These are phyloP conservation scores for Pichia membranifaciens DNA, from an alignment of 805 yeast species.

Conservation along the genomic window DNA sequence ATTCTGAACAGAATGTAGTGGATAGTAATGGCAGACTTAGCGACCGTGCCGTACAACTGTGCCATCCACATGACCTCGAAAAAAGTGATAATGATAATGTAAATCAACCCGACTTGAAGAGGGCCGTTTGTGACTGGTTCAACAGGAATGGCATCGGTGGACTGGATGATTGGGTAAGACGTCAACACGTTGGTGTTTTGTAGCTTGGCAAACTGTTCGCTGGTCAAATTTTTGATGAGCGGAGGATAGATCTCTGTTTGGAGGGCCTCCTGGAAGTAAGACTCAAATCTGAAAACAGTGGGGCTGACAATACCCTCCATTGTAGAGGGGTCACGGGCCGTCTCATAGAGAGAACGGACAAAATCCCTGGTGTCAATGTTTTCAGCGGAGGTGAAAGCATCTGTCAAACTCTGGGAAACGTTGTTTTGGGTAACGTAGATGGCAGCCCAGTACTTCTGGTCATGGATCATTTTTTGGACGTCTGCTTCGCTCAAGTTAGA, in stretches of 20 bases:
- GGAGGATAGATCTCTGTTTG: constrained; percentile 20
- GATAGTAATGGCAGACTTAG: constrained; percentile 35
- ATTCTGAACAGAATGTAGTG: constrained; percentile 51
- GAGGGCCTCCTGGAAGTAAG: constrained; percentile 20
- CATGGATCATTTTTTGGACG: constrained; percentile 40
- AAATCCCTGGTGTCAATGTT: constrained; percentile 24
- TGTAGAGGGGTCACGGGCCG: constrained; percentile 56
- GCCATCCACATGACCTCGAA: constrained; percentile 61
- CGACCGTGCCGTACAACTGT: constrained; percentile 46
- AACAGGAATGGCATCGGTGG: constrained; percentile 12
- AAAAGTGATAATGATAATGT: constrained; percentile 63
- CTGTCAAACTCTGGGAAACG: constrained; percentile 35
- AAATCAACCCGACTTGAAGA: constrained; percentile 69
- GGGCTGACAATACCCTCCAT: constrained; percentile 43
- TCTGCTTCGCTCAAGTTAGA: constrained; percentile 31
- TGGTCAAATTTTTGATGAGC: constrained; percentile 26
- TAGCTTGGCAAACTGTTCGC: constrained; percentile 22
- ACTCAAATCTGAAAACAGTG: constrained; percentile 34
- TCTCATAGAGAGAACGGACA: constrained; percentile 40
- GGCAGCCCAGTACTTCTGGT: constrained; percentile 59
- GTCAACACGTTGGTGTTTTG: constrained; percentile 19
- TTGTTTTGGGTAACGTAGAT: constrained; percentile 43
- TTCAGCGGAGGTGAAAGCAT: constrained; percentile 36
- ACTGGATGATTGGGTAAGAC: constrained; percentile 17
- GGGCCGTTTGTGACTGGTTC: constrained; percentile 59